Conservation (phyloP, 805 yeast species). For the Starmerella khaoyaiensis region DNA sequence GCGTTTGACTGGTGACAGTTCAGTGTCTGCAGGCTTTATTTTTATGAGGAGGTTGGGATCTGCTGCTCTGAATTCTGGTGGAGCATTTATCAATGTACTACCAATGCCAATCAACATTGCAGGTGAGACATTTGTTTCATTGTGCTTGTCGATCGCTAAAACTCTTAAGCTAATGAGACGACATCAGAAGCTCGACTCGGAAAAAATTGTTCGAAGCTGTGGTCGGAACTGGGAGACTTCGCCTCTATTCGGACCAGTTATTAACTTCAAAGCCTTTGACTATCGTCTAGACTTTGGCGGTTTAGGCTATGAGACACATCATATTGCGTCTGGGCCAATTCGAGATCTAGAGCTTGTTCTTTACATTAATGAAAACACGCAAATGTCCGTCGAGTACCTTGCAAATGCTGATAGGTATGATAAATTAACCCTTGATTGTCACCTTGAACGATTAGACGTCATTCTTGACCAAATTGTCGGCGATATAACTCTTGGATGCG, state of each 20-base stretch:
- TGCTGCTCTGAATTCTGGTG: conserved; percentile 10
- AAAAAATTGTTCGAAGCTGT: conserved; percentile 8
- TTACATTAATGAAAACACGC: conserved; percentile 2
- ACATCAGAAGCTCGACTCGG: conserved; percentile 13
- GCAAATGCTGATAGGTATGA: conserved; percentile 12
- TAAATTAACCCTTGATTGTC: conserved; percentile 1
- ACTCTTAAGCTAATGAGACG: conserved; percentile 5
- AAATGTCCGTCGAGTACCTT: conserved; percentile 9
- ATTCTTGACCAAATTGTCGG: conserved; percentile 5
- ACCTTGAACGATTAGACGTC: conserved; percentile 5
- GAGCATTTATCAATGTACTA: conserved; percentile 14
- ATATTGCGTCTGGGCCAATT: conserved; percentile 16
- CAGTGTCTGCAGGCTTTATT: conserved; percentile 11
- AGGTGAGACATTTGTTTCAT: neutral
- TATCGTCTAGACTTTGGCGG: conserved; percentile 10
- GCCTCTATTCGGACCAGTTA: conserved; percentile 14
- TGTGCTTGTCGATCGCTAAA: conserved; percentile 1
- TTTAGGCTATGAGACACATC: conserved; percentile 7
- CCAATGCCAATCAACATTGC: conserved; percentile 7
- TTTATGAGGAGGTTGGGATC: conserved; percentile 16
- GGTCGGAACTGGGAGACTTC: conserved; percentile 6
- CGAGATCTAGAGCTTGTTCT: conserved; percentile 14
- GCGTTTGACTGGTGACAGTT: conserved; percentile 6
- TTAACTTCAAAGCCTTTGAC: conserved; percentile 15
- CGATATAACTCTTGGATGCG: conserved; percentile 1